Conservation (phyloP, 768 basidiomycete species). For the Saitozyma podzolica region DNA sequence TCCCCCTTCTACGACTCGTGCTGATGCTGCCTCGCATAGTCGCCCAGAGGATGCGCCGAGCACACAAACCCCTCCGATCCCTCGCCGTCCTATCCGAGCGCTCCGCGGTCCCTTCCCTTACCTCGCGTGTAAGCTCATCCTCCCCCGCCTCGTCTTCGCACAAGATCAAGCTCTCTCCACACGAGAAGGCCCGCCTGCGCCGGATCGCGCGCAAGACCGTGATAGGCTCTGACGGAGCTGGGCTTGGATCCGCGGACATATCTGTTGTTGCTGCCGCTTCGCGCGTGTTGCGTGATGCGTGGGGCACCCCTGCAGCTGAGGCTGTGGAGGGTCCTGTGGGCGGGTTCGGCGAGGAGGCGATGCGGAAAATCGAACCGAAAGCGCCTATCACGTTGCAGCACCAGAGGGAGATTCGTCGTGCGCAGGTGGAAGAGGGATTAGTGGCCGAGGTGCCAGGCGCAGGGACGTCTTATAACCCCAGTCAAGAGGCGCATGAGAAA, state of each 20-base stretch:
- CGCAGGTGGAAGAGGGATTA: constrained; percentile 17
- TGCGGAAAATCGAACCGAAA: constrained; percentile 46
- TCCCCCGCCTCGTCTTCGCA: constrained; percentile 14
- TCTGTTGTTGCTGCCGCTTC: constrained; percentile 47
- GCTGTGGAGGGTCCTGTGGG: constrained; percentile 5
- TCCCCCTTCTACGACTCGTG: too few relatives aligned
- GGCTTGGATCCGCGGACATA: constrained; percentile 12
- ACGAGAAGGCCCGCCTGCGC: constrained; percentile 73
- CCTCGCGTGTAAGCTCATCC: constrained; percentile 55
- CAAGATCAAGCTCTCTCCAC: constrained; percentile 57
- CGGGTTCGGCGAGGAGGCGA: constrained; percentile 35
- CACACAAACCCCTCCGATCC: constrained; percentile 55
- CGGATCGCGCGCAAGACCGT: constrained; percentile 57
- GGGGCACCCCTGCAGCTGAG: constrained; percentile 39
- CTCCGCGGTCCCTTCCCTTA: constrained; percentile 81
- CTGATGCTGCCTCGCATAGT: constrained; percentile 14
- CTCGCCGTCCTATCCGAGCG: constrained; percentile 79
- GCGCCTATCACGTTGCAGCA: constrained; percentile 38
- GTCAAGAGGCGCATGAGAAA: constrained; percentile 67
- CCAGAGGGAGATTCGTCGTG: constrained; percentile 34
- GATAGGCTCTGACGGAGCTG: constrained; percentile 43
- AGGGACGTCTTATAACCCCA: constrained; percentile 88
- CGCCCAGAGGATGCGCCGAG: constrained; percentile 43
- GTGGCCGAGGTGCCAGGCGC: constrained; percentile 63
- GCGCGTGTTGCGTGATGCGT: constrained; percentile 5